Conservation (phyloP, 2,329 filamentous ascomycete genomes). For the Aureobasidium mangrovei region DNA sequence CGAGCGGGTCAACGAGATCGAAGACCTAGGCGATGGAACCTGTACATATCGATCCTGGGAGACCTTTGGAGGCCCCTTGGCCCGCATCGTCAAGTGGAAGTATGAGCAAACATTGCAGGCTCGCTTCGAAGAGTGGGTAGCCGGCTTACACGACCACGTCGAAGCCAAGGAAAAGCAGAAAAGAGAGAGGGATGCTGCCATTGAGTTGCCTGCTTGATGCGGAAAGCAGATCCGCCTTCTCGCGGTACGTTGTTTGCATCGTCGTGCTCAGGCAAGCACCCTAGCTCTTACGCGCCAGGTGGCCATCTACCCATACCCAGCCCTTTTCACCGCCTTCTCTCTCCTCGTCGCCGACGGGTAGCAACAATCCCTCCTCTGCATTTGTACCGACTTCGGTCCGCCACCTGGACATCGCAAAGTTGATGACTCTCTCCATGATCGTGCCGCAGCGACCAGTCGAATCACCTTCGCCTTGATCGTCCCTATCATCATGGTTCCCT, state of each 20-base stretch:
- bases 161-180: slow-evolving; percentile 23
- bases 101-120: slow-evolving; percentile 30
- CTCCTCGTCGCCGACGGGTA: neutral
- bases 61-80: slow-evolving; percentile 34
- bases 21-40: slow-evolving; percentile 29
- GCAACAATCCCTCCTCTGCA: neutral
- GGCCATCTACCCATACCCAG: neutral
- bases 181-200: neutral
- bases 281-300: neutral
- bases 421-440: neutral
- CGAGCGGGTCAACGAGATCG: slow-evolving; percentile 41
- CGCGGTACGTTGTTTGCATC: neutral
- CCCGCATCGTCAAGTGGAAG: slow-evolving; percentile 36
- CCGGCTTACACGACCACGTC: slow-evolving; percentile 34
- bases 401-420: neutral
- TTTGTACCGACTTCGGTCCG: neutral
- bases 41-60: slow-evolving; percentile 37
- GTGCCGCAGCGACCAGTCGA: neutral
- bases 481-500: neutral
- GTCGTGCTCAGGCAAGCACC: neutral
- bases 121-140: slow-evolving; percentile 34
- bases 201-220: slow-evolving; percentile 7
- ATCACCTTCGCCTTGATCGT: neutral
- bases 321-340: neutral
- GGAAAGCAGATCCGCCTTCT: neutral